Percentiles rank a stretch among this genome's conserved stretches.
Conservation (phyloP, 495 filamentous ascomycete genomes). For the Hypoxylon cercidicola region DNA sequence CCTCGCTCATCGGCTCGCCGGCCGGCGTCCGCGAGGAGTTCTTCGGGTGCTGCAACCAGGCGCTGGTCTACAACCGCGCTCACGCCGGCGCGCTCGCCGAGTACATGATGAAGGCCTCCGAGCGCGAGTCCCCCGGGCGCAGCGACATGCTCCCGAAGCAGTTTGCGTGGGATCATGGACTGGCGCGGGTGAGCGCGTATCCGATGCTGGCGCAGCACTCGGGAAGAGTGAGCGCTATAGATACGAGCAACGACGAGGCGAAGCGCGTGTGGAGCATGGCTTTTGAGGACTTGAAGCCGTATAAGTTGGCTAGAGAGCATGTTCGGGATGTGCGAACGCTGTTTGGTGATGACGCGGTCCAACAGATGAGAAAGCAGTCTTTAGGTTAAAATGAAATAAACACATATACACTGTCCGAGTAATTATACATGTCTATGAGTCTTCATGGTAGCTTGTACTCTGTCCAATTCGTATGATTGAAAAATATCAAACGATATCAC, state of each 20-base stretch:
- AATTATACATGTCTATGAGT: background rate
- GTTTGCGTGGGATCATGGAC: conserved; percentile 44
- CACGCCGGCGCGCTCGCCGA: conserved; percentile 46
- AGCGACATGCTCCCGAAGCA: conserved; percentile 47
- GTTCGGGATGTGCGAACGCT: conserved; percentile 34
- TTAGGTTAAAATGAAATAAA: background rate
- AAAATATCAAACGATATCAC: background rate
- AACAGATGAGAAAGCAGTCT: conserved; percentile 26
- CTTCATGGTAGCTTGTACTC: background rate
- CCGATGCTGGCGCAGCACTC: conserved; percentile 47
- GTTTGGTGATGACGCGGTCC: conserved; percentile 40
- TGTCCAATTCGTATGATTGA: background rate
- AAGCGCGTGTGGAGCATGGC: conserved; percentile 49
- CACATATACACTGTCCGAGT: background rate
- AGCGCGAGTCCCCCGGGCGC: conserved; percentile 26
- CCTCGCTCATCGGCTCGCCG: conserved; percentile 51
- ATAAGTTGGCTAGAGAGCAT: conserved; percentile 34
- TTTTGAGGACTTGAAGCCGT: conserved; percentile 44
- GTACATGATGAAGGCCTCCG: conserved; percentile 40
- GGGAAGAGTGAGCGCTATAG: conserved; percentile 44
- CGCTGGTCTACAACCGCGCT: conserved; percentile 54
- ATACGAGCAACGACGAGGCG: conserved; percentile 44
- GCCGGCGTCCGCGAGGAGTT: conserved; percentile 54
- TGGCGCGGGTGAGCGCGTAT: conserved; percentile 46
- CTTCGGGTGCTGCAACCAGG: conserved; percentile 59